Base-by-base conservation (phyloP, 1,284 basidiomycete species). In the Puccinia novopanici region DNA sequence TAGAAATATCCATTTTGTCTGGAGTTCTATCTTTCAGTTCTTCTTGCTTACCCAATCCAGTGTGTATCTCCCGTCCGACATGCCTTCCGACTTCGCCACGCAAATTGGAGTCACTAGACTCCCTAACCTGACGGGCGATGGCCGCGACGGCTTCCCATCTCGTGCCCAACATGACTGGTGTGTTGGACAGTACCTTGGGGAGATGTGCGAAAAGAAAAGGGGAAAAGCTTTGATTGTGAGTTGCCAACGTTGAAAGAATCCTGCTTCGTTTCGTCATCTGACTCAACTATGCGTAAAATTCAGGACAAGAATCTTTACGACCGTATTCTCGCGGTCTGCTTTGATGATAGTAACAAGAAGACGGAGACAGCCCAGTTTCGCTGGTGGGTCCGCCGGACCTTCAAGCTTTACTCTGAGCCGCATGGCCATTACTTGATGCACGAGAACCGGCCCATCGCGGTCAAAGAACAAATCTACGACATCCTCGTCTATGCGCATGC, bases 381-480 rank as follows among this genome's bases (percentile, higher is more conserved):
- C 67, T 92, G 90, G 86, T 93, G 92, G 92, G 91, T 90, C 6
- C 78, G 78, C 24, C 78, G 78, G n/a, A 80, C 78, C 8, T 80
- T 80, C 34, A 73, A 55, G 30, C 68, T 73, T 48, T 61, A 73
- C 48, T 52, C 59, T 3, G 83, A 83, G 10, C 70, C 81, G 5
- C 80, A 84, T 37, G 85, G 86, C 19, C 84, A 87, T 37, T 87
- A 88, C 80, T 88, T 93, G 40, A 86, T 91, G 24, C 91, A 92
- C 83, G 89, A 92, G 81, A 88, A 89, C 82, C 88, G 89, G 22
- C 89, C 91, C 0, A 90, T 93, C 17, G 92, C 92, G 2, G 87
- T 92, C 80, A 89, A 89, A 83, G 91, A 92, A 82, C 90, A 92
- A 82, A 89, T 93, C 57, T 93, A 92, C 84, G 90, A 91, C 82